These are phyloP conservation scores for Coemansia sp. DNA, from an alignment of 371 early-diverging fungal genomes.

Conservation along the genomic window DNA sequence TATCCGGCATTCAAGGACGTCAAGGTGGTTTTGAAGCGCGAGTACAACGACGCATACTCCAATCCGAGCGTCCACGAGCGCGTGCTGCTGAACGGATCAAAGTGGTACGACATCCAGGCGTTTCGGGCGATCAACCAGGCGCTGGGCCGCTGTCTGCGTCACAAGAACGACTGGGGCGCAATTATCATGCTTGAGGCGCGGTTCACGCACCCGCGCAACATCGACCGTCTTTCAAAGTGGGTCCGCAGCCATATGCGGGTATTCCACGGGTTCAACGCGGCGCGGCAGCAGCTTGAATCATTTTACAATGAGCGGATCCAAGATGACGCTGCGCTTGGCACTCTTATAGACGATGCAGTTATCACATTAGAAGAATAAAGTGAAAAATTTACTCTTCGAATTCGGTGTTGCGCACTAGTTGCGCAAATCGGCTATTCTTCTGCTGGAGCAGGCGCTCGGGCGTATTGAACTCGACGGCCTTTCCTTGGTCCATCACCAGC, in stretches of 20 bases:
- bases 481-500: conserved; percentile 76
- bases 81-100: conserved; percentile 54
- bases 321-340: conserved; percentile 16
- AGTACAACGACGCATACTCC: conserved; percentile 54
- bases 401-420: conserved; percentile 18
- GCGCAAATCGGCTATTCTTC: conserved; percentile 13
- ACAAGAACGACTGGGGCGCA: conserved; percentile 73
- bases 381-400: background rate
- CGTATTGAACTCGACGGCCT: conserved; percentile 74
- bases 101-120: conserved; percentile 89
- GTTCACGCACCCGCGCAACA: conserved; percentile 48
- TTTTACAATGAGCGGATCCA: conserved; percentile 43
- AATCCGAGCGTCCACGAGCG: background rate
- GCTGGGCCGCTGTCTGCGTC: conserved; percentile 91
- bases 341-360: background rate
- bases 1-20: conserved; percentile 70
- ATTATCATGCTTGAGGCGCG: conserved; percentile 67
- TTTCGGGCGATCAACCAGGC: conserved; percentile 95
- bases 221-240: conserved; percentile 71
- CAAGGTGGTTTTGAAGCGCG: conserved; percentile 64
- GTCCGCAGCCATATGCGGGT: conserved; percentile 52
- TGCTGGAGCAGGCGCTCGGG: conserved; percentile 59
- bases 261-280: conserved; percentile 43
- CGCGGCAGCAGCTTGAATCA: conserved; percentile 45
- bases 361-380: conserved; percentile 5